phyloP scores from a whole-genome alignment of 2,329 filamentous ascomycete species.

The Stemphylium lycopersici region DNA sequence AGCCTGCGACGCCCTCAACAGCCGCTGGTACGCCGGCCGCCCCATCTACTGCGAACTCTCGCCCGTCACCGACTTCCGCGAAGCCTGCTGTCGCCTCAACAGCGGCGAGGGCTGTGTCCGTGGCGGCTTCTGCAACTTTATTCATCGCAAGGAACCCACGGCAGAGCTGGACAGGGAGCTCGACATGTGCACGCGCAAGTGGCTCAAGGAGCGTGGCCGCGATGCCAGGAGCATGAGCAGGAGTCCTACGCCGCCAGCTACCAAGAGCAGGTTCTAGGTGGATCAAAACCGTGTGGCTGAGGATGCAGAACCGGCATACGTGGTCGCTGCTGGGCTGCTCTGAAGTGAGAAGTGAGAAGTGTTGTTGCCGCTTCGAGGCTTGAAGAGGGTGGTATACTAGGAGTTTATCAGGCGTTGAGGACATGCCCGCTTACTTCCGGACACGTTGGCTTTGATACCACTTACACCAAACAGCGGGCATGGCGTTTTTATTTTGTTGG shows the following conservation, averaged over 20 bases:
- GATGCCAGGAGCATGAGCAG: conserved; percentile 82
- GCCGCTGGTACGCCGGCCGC: conserved; percentile 93
- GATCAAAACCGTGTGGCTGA: too few species aligned
- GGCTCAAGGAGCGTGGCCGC: conserved; percentile 82
- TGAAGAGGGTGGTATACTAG: background rate
- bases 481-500: background rate
- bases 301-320: too few species aligned
- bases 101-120: conserved; percentile 93
- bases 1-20: conserved; percentile 93
- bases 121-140: conserved; percentile 99
- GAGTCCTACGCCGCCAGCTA: conserved; percentile 84
- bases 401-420: conserved; percentile 8
- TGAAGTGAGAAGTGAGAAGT: background rate
- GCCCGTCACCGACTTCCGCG: conserved; percentile 96
- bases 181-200: conserved; percentile 91
- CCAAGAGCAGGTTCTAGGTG: conserved; percentile 14
- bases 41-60: conserved; percentile 98
- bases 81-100: conserved; percentile 95
- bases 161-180: conserved; percentile 88
- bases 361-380: background rate
- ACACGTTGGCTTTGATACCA: conserved; percentile 11
- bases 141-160: conserved; percentile 93
- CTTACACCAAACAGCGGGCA: conserved; percentile 2
- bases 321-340: too few species aligned
- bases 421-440: conserved; percentile 2